Base-by-base conservation (phyloP, 805 yeast genomes). In the Candida namnaoensis region DNA sequence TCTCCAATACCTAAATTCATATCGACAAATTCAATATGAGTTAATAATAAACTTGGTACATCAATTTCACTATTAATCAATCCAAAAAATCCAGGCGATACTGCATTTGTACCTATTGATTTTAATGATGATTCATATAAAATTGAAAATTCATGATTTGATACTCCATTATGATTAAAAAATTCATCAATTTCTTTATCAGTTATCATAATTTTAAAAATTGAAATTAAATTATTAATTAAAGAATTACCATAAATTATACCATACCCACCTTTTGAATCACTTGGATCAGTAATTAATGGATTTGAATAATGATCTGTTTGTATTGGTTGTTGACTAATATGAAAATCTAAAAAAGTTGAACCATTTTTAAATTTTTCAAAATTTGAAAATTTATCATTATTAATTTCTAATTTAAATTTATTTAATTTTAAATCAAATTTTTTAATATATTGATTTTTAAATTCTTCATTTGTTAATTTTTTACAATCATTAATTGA, bases 21-120 rank as follows among this genome's bases (percentile, higher is more conserved):
- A 33, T 49, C 46, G 4, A 49, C 49, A 7, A 53, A 30, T 33
- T 56, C 60, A 26, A 52, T 50, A 44, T 56, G 60, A 7, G 46
- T 51, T 34, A 52, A 36, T 5, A 54, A 27, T 34, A 46, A 47
- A 35, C 53, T 52, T 14, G 54, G 11, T 28, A 54, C 27, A 7
- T 19, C 27, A 9, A 48, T 14, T 7, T 32, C 50, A 7, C 36
- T 32, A 35, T 54, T 57, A 5, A 27, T 33, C 8, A 56, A 47
- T 2, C 54, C 58, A 49, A 54, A 50, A 8, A 54, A 44, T 36
- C 34, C 53, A 2, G 53, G 41, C 0, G 49, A 41, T 28, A 48
- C 49, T 3, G 44, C 58, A 32, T 51, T 46, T 2, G 53, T 45
- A 1, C 60, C 60, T 26, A 56, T 46, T 0, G 56, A 47, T 34